Conservation (phyloP, 2,329 filamentous ascomycete species). For the Clathrospora elynae region DNA sequence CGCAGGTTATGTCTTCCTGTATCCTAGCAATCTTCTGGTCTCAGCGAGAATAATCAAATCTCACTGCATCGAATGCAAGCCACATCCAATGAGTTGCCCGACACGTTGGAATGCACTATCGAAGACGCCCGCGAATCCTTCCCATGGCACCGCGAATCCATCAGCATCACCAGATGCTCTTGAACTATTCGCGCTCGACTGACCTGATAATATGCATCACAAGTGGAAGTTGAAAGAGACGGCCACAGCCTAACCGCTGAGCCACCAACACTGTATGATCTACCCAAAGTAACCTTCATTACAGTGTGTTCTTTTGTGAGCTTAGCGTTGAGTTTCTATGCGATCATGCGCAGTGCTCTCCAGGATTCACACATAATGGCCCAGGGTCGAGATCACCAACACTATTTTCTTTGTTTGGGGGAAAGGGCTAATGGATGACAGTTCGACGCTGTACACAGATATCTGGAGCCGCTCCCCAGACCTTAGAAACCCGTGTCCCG, state of each 20-base stretch:
- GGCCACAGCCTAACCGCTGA: neutral
- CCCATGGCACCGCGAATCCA: neutral
- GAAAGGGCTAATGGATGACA: neutral
- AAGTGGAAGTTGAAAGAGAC: conserved; percentile 1
- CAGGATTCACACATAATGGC: conserved; percentile 1
- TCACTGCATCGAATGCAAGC: conserved; percentile 4
- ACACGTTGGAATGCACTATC: neutral
- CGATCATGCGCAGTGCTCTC: conserved; percentile 4
- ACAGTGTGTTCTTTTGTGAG: neutral
- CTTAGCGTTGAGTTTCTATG: neutral
- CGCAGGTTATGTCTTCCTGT: conserved; percentile 2
- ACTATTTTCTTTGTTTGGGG: conserved; percentile 1
- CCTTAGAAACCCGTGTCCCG: conserved; percentile 10
- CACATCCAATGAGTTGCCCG: conserved; percentile 1
- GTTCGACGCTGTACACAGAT: conserved; percentile 5
- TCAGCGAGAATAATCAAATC: conserved; percentile 2
- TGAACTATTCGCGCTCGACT: neutral
- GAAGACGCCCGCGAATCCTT: conserved; percentile 6
- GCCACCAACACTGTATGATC: conserved; percentile 1
- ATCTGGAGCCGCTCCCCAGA: conserved; percentile 5
- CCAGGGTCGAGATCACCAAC: conserved; percentile 4
- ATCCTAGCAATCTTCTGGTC: conserved; percentile 6
- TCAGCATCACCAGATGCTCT: conserved; percentile 7
- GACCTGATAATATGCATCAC: no score
- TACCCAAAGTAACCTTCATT: neutral